Base-by-base conservation (phyloP, 1,284 basidiomycete species). In the Gymnopus androsaceus region DNA sequence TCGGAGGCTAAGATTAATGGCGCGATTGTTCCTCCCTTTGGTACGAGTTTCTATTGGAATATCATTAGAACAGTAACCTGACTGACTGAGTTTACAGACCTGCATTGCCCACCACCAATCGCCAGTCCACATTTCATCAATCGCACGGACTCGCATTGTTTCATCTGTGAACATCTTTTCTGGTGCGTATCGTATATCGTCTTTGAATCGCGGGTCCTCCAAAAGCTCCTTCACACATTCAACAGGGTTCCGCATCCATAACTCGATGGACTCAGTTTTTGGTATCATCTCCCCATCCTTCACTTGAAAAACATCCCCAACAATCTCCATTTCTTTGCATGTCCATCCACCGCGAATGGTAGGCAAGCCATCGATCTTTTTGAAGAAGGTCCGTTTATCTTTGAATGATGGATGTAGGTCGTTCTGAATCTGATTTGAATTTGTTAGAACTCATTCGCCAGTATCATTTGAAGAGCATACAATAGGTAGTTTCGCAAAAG, bases 201-300 rank as follows among this genome's bases (percentile, higher is more conserved):
- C 55, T 11, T 21, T 30, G 36, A 61, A 56, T 27, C 47, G 54
- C 4, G 69, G 62, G 46, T 71, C 66, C 3, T 63, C 62, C 12
- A 68, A 47, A 2, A 72, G 55, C 27, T 67, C 65, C 25, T 59
- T 27, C 2, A 70, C 58, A 51, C 63, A 64, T 5, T 71, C 67
- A 0, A 71, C 52, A 46, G 70, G 66, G 57, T 71, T 56, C 1
- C 66, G 62, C 28, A 47, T 47, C 67, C 69, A 70, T 2, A 71
- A 46, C 47, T 72, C 68, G 1, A 70, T 33, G 1, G 62, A 54
- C 48, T 72, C 67, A 21, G 25, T 51, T 34, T n/a, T 56, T 48
- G 5, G 23, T 3, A n/a, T 60, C 21, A 3, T 63, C 59, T 21
- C 62, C 41, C 55, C 59, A 33, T 61, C 61, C 4, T 54, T 17